phyloP scores from a whole-genome alignment of 495 filamentous ascomycete genomes.

The Penicillium simplicissimum region DNA sequence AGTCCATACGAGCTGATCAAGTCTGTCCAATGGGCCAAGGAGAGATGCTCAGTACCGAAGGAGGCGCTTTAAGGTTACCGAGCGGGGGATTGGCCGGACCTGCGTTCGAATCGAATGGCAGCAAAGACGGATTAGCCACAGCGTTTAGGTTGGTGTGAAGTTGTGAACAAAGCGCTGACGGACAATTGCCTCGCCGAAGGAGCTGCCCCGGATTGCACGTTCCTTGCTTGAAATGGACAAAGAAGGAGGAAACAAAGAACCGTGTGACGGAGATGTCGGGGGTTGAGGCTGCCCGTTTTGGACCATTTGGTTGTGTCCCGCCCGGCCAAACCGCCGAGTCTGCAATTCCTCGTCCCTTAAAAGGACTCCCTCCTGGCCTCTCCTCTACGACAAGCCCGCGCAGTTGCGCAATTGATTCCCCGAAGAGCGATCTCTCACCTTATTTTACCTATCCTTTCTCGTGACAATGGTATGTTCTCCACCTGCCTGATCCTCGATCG shows the following conservation, averaged over 20 bases:
- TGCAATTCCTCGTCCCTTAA: neutral
- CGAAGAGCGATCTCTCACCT: neutral
- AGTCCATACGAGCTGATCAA: slow-evolving; percentile 1
- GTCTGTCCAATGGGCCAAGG: neutral
- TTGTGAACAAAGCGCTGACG: neutral
- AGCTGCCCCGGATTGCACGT: neutral
- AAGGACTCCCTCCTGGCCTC: neutral
- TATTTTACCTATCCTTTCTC: neutral
- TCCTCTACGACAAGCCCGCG: neutral
- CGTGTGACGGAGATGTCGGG: neutral
- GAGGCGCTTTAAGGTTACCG: slow-evolving; percentile 7
- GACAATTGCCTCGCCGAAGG: neutral
- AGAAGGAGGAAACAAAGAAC: neutral
- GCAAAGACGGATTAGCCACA: neutral
- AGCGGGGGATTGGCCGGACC: slow-evolving; percentile 3
- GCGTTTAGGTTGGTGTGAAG: neutral
- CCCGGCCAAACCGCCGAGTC: neutral
- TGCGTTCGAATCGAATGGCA: neutral
- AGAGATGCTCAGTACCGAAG: neutral
- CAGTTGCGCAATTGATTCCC: neutral
- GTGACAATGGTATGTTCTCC: slow-evolving; percentile 2
- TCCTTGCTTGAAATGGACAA: neutral
- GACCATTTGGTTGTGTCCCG: neutral
- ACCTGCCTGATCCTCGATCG: neutral
- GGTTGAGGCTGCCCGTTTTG: neutral